A percentile compares a stretch with the other conserved stretches of the same genome.
Evolutionary conservation across 495 filamentous ascomycete genomes (phyloP).

Genomic region (Aspergillus nanangensis): DNA sequence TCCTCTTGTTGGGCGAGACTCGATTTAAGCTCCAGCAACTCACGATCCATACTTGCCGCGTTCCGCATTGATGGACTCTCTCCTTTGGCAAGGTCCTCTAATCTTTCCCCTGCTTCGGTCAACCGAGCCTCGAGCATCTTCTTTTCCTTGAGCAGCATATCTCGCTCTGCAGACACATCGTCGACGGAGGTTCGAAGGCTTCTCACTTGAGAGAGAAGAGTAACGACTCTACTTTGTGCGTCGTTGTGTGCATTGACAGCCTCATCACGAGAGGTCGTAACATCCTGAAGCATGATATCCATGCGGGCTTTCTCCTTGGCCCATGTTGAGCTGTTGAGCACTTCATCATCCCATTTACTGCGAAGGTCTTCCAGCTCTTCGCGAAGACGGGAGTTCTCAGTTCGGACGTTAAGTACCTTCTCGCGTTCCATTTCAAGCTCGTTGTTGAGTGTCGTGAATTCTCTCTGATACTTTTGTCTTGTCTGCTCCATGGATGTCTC

Average conservation of each 20-base stretch:
- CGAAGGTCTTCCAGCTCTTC: conserved; percentile 94
- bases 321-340: conserved; percentile 96
- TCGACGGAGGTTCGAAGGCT: conserved; percentile 79
- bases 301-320: conserved; percentile 94
- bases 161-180: conserved; percentile 80
- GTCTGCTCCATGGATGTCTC: conserved; percentile 96
- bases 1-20: conserved; percentile 91
- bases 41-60: conserved; percentile 83
- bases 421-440: conserved; percentile 93
- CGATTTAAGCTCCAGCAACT: conserved; percentile 86
- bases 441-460: conserved; percentile 81
- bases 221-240: conserved; percentile 86
- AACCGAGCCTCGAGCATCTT: conserved; percentile 82
- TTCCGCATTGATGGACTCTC: conserved; percentile 89
- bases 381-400: conserved; percentile 69
- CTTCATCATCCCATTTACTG: conserved; percentile 97
- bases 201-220: conserved; percentile 86
- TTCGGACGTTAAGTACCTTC: conserved; percentile 64
- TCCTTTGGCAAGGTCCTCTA: conserved; percentile 85
- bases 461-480: conserved; percentile 91
- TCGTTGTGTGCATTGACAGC: conserved; percentile 91
- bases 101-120: conserved; percentile 78
- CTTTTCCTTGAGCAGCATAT: conserved; percentile 84
- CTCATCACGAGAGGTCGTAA: conserved; percentile 86
- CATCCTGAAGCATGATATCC: conserved; percentile 85